These are phyloP conservation scores for Allium cepa DNA, from an alignment of 106 monocot genomes.

Conservation along the genomic window DNA sequence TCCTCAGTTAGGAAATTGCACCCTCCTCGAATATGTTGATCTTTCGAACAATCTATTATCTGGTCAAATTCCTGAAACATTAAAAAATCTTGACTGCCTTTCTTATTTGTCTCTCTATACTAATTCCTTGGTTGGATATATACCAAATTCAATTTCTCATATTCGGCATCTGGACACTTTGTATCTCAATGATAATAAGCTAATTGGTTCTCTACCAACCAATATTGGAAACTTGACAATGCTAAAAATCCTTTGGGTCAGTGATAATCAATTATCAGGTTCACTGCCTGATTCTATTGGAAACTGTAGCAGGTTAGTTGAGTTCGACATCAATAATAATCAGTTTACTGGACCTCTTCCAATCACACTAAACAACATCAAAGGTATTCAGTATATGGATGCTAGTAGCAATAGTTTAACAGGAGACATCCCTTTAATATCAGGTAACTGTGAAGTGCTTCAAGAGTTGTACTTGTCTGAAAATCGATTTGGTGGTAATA, in stretches of 20 bases:
- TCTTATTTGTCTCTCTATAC: slow-evolving; percentile 31
- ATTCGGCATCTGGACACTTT: slow-evolving; percentile 17
- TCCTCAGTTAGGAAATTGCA: slow-evolving; percentile 56
- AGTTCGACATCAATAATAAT: slow-evolving; percentile 55
- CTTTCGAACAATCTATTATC: slow-evolving; percentile 40
- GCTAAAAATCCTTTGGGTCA: slow-evolving; percentile 24
- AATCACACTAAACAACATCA: slow-evolving; percentile 28
- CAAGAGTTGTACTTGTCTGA: slow-evolving; percentile 29
- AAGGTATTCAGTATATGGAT: slow-evolving; percentile 36
- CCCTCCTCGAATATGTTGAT: slow-evolving; percentile 37
- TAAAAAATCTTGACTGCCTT: slow-evolving; percentile 29
- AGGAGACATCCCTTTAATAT: slow-evolving; percentile 37
- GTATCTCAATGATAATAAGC: slow-evolving; percentile 50
- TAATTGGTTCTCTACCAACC: slow-evolving; percentile 40
- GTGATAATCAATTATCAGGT: slow-evolving; percentile 51
- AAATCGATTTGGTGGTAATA: slow-evolving; percentile 41
- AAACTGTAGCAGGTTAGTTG: slow-evolving; percentile 41
- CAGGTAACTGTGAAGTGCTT: slow-evolving; percentile 27
- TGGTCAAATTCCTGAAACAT: slow-evolving; percentile 49
- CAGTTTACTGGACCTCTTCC: slow-evolving; percentile 45
- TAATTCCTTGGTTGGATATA: slow-evolving; percentile 43
- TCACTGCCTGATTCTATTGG: slow-evolving; percentile 52
- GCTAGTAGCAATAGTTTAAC: slow-evolving; percentile 25
- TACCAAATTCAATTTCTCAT: slow-evolving; percentile 44
- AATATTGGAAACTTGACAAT: slow-evolving; percentile 33